Evolutionary conservation across 2,329 filamentous ascomycete species (phyloP).

Genomic region (Chaetomiaceae sp.): DNA sequence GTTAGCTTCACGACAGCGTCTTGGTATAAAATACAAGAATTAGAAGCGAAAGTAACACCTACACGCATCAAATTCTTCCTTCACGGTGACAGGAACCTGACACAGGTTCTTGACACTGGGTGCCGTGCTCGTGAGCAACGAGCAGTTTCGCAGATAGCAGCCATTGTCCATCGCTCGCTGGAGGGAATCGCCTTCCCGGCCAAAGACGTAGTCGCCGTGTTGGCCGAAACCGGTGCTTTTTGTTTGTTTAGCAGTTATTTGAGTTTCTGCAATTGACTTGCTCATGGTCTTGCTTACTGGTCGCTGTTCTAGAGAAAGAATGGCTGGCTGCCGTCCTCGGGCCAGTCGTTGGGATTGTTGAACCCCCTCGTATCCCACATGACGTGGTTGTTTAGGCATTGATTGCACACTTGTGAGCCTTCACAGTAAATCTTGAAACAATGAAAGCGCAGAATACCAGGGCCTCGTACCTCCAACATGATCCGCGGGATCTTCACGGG

Average conservation of each 20-base stretch:
- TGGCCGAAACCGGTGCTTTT: not conserved
- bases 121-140: not conserved
- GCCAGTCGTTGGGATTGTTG: not conserved
- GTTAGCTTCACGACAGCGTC: too few species aligned
- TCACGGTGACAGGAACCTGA: not conserved
- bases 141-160: not conserved
- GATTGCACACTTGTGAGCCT: too few species aligned
- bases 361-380: not conserved
- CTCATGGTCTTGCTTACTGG: not conserved
- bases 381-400: too few species aligned
- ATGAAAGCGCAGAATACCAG: too few species aligned
- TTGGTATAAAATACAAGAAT: too few species aligned
- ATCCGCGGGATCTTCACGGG: not conserved
- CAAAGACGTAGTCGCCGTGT: slow-evolving; percentile 1
- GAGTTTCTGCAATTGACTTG: not conserved
- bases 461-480: not conserved
- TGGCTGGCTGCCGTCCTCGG: not conserved
- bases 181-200: not conserved
- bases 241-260: not conserved
- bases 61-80: not conserved
- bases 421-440: too few species aligned
- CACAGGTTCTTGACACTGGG: not conserved
- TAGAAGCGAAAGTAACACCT: too few species aligned
- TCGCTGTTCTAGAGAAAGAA: not conserved
- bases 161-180: not conserved